Conservation (phyloP, 495 filamentous ascomycete genomes). For the Staphylotrichum tortipilum region DNA sequence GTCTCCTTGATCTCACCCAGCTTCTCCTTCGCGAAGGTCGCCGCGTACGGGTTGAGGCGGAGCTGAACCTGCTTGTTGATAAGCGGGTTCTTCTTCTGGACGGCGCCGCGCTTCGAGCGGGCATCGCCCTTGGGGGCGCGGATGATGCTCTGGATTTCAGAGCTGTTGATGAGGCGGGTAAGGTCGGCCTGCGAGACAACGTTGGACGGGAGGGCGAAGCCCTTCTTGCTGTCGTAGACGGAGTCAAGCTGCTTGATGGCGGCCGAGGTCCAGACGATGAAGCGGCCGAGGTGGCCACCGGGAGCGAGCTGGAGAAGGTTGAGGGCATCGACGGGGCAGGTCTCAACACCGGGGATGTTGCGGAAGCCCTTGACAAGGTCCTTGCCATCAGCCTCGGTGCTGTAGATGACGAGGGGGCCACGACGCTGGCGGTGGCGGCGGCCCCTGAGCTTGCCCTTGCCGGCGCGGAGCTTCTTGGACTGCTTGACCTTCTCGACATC, state of each 20-base stretch:
- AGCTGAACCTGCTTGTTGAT: conserved; percentile 95
- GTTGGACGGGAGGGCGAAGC: conserved; percentile 90
- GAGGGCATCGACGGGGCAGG: conserved; percentile 82
- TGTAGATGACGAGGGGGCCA: conserved; percentile 93
- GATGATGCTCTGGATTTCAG: conserved; percentile 92
- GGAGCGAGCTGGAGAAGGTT: conserved; percentile 99
- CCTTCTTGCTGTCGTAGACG: conserved; percentile 98
- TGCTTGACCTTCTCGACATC: conserved; percentile 90
- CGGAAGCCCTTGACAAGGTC: conserved; percentile 87
- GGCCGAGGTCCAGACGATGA: conserved; percentile 96
- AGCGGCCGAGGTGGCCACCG: conserved; percentile 96
- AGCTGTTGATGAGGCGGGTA: conserved; percentile 94
- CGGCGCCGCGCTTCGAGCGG: conserved; percentile 76
- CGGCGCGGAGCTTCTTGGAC: conserved; percentile 88
- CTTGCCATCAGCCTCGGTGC: conserved; percentile 85
- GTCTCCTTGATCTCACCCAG: conserved; percentile 35
- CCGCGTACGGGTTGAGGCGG: conserved; percentile 93
- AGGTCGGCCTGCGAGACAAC: conserved; percentile 86
- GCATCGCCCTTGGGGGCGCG: conserved; percentile 80
- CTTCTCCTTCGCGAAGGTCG: conserved; percentile 67
- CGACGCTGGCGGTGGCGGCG: conserved; percentile 95
- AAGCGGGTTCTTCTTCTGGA: conserved; percentile 99
- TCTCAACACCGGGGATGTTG: conserved; percentile 98
- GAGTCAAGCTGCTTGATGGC: conserved; percentile 92
- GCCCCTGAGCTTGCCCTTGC: conserved; percentile 94